phyloP scores from a whole-genome alignment of 2,329 filamentous ascomycete genomes.

The Cladosporium sp. region DNA sequence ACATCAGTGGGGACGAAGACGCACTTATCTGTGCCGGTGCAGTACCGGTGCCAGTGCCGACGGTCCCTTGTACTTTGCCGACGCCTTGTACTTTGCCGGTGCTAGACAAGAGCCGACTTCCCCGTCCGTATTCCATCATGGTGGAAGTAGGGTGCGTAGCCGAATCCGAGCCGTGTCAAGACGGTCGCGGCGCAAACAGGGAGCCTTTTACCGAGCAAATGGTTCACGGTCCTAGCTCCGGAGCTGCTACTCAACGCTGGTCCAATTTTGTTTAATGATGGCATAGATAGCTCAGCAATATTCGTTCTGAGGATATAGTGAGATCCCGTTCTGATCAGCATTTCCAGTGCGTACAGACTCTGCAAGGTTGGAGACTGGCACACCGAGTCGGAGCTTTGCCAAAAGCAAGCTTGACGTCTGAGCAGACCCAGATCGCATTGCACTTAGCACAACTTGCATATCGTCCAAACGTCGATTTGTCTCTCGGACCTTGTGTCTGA shows the following conservation, averaged over 20 bases:
- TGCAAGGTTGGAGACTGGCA: background rate
- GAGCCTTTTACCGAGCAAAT: background rate
- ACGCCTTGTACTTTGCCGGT: background rate
- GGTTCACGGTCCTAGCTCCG: background rate
- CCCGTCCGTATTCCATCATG: background rate
- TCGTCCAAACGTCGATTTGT: background rate
- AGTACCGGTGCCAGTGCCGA: background rate
- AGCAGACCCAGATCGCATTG: background rate
- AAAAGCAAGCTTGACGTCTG: background rate
- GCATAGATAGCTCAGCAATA: background rate
- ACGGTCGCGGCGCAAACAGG: background rate
- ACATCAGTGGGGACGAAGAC: background rate
- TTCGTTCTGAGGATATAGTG: background rate
- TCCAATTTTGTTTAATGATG: background rate
- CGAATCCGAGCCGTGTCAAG: background rate
- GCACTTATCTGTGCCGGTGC: background rate
- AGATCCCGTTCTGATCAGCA: background rate
- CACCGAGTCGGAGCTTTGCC: background rate
- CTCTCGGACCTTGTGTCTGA: background rate
- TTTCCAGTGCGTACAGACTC: background rate
- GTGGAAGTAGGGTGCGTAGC: background rate
- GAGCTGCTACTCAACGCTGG: background rate
- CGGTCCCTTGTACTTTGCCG: background rate
- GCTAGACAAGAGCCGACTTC: background rate
- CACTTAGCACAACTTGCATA: background rate